Evolutionary conservation across 2,329 filamentous ascomycete species (phyloP).

Genomic region (Penicillium sp.): DNA sequence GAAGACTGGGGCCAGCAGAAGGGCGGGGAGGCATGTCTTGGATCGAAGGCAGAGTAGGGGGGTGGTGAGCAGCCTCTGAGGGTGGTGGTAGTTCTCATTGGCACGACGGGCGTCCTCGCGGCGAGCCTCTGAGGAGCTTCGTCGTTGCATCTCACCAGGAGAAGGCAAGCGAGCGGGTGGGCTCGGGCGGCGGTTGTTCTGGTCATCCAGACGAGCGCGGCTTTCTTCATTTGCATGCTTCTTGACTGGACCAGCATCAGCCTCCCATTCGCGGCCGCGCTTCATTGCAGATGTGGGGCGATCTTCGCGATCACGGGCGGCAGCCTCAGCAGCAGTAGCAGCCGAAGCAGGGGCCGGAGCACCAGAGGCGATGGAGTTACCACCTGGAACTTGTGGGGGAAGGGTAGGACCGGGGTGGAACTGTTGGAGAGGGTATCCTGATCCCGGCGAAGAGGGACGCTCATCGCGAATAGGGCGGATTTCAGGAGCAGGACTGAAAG

Average conservation of each 20-base stretch:
- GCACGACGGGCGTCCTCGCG: conserved; percentile 69
- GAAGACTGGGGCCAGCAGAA: conserved; percentile 55
- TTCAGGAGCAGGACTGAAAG: conserved; percentile 79
- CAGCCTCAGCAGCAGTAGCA: conserved; percentile 66
- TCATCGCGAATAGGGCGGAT: conserved; percentile 79
- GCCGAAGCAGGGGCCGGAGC: conserved; percentile 66
- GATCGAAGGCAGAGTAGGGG: conserved; percentile 59
- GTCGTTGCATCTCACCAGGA: conserved; percentile 66
- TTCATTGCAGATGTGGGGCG: conserved; percentile 80
- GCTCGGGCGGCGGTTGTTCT: conserved; percentile 73
- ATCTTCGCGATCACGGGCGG: conserved; percentile 65
- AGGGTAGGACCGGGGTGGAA: conserved; percentile 74
- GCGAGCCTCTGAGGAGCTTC: conserved; percentile 72
- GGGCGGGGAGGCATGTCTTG: conserved; percentile 47
- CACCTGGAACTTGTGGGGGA: conserved; percentile 34
- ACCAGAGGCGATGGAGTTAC: conserved; percentile 61
- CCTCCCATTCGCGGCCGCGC: conserved; percentile 89
- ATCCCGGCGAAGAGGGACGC: conserved; percentile 86
- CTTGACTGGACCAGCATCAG: conserved; percentile 68
- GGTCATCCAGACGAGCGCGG: conserved; percentile 80
- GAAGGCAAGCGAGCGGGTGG: conserved; percentile 59
- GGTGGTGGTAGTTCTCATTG: conserved; percentile 83
- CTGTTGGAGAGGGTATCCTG: conserved; percentile 77
- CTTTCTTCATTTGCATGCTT: conserved; percentile 88
- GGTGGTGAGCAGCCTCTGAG: conserved; percentile 87